Percentiles rank a stretch among this genome's conserved stretches.
Evolutionary conservation across 352 stramenopile species (phyloP).

Genomic region (Phytophthora aleatoria): DNA sequence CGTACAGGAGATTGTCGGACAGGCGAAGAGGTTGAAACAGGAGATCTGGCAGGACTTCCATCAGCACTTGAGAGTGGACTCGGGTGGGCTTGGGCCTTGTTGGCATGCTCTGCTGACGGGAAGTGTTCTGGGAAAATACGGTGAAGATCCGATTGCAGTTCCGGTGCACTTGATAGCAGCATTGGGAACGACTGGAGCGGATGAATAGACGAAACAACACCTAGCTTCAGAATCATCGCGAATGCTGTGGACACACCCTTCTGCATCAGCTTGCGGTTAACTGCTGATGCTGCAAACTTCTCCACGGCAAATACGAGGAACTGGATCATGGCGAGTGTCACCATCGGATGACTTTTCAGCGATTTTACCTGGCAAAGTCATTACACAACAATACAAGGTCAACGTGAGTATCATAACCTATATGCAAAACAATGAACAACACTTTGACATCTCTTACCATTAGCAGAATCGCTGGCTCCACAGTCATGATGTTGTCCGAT

Average conservation of each 20-base stretch:
- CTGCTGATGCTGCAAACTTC: slow-evolving; percentile 78
- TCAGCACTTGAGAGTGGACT: slow-evolving; percentile 37
- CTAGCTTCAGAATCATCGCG: slow-evolving; percentile 72
- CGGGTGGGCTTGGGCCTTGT: slow-evolving; percentile 32
- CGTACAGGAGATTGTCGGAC: slow-evolving; percentile 49
- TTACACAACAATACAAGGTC: neutral
- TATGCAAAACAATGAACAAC: neutral
- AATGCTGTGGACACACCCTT: slow-evolving; percentile 85
- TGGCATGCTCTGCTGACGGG: slow-evolving; percentile 57
- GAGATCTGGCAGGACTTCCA: slow-evolving; percentile 52
- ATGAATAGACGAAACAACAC: slow-evolving; percentile 70
- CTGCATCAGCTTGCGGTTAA: slow-evolving; percentile 81
- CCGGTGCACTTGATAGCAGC: slow-evolving; percentile 64
- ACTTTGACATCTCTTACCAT: slow-evolving; percentile 51
- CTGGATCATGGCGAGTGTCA: slow-evolving; percentile 85
- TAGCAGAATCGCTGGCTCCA: slow-evolving; percentile 83
- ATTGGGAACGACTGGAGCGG: slow-evolving; percentile 81
- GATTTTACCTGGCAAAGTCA: slow-evolving; percentile 65
- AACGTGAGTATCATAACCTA: slow-evolving; percentile 5
- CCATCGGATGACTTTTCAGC: slow-evolving; percentile 83
- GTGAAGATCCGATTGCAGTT: slow-evolving; percentile 73
- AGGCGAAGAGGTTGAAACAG: slow-evolving; percentile 42
- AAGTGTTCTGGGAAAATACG: slow-evolving; percentile 88
- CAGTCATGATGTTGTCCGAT: slow-evolving; percentile 82
- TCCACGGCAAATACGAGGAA: slow-evolving; percentile 87